Conservation (phyloP, 495 filamentous ascomycete genomes). For the Bombardia bombarda region DNA sequence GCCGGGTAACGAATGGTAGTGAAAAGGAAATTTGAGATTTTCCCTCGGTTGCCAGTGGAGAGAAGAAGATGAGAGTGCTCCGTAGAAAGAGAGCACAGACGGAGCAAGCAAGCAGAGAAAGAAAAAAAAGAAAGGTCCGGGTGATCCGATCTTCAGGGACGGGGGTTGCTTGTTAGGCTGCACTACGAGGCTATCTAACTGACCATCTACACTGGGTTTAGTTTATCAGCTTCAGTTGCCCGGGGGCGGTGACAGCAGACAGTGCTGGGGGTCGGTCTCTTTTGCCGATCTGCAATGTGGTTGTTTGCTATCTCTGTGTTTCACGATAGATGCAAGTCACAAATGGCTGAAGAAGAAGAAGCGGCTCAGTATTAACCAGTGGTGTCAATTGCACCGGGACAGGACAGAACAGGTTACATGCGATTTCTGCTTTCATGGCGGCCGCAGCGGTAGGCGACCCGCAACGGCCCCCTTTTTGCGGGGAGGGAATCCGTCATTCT, state of each 20-base stretch:
- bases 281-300: no score
- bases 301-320: not conserved
- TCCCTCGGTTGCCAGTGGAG: no score
- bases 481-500: not conserved
- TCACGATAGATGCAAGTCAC: not conserved
- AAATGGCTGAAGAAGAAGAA: not conserved
- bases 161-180: not conserved
- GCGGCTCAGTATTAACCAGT: not conserved
- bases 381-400: not conserved
- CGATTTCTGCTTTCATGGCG: not conserved
- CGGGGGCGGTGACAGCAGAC: no score
- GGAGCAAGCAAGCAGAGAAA: not conserved
- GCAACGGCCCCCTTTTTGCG: not conserved
- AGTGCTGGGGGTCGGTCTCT: no score
- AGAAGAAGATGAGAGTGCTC: not conserved
- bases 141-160: not conserved
- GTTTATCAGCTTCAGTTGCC: no score
- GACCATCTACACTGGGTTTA: no score
- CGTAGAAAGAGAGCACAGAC: not conserved
- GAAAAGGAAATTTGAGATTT: not conserved
- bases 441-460: not conserved
- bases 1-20: not conserved
- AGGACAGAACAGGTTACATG: not conserved
- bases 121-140: not conserved
- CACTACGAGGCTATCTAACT: no score